Conservation (phyloP, 2,329 filamentous ascomycete species). For the Claviceps fusiformis region DNA sequence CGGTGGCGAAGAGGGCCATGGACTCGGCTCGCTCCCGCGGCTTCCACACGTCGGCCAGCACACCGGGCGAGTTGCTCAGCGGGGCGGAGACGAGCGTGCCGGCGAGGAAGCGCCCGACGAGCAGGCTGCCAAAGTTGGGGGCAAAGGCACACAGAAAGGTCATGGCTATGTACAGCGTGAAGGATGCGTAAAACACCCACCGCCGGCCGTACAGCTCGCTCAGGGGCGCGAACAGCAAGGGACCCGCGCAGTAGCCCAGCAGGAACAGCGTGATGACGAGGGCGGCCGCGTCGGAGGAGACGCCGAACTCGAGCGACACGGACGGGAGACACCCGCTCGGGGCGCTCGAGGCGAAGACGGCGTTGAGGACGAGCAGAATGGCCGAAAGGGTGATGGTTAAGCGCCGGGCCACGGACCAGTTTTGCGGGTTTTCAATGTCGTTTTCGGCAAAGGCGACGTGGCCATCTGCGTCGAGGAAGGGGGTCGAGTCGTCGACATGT, state of each 20-base stretch:
- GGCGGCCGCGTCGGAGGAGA: slow-evolving; percentile 32
- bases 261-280: slow-evolving; percentile 41
- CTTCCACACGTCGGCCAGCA: slow-evolving; percentile 40
- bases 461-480: slow-evolving; percentile 34
- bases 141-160: slow-evolving; percentile 41
- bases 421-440: slow-evolving; percentile 37
- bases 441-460: slow-evolving; percentile 34
- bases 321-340: slow-evolving; percentile 20
- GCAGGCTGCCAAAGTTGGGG: slow-evolving; percentile 36
- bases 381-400: slow-evolving; percentile 27
- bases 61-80: slow-evolving; percentile 34
- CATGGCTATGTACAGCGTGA: slow-evolving; percentile 34
- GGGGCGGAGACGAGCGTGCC: slow-evolving; percentile 41
- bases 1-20: slow-evolving; percentile 38
- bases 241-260: slow-evolving; percentile 43
- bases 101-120: slow-evolving; percentile 41
- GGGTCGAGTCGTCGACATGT: slow-evolving; percentile 12
- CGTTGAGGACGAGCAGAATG: slow-evolving; percentile 38
- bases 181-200: slow-evolving; percentile 38
- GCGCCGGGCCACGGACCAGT: slow-evolving; percentile 30
- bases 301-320: slow-evolving; percentile 23
- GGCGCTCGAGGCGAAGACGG: slow-evolving; percentile 33
- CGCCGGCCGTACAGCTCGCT: slow-evolving; percentile 43
- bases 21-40: slow-evolving; percentile 37
- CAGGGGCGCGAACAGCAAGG: slow-evolving; percentile 42